Evolutionary conservation across 768 basidiomycete genomes (phyloP).

Genomic region (Hortiboletus campestris): DNA sequence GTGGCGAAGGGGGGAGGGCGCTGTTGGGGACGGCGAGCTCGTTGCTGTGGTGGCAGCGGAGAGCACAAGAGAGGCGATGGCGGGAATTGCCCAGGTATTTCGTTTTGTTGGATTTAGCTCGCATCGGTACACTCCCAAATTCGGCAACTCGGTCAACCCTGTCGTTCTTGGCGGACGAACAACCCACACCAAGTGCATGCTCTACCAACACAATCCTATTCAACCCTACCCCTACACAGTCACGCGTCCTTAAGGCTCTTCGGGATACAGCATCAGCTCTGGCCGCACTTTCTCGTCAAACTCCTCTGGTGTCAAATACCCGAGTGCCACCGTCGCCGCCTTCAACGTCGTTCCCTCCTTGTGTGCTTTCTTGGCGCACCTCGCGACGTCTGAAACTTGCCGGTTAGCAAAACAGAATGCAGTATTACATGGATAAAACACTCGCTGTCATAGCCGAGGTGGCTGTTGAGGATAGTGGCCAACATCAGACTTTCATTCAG

Average conservation of each 20-base stretch:
- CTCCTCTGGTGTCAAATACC: constrained; percentile 83
- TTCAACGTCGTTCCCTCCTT: constrained; percentile 96
- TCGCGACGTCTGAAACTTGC: constrained; percentile 77
- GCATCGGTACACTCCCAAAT: constrained; percentile 34
- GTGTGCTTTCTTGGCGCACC: constrained; percentile 99
- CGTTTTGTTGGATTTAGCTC: constrained; percentile 37
- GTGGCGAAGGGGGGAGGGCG: background rate
- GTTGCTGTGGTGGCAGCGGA: constrained; percentile 20
- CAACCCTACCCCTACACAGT: background rate
- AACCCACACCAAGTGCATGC: background rate
- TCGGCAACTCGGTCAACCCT: constrained; percentile 25
- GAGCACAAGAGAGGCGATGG: constrained; percentile 26
- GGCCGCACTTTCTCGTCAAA: constrained; percentile 94
- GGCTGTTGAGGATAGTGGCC: constrained; percentile 94
- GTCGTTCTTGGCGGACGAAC: constrained; percentile 29
- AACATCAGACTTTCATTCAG: constrained; percentile 97
- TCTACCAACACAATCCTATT: background rate
- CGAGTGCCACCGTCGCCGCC: constrained; percentile 87
- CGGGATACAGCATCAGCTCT: constrained; percentile 85
- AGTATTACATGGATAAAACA: constrained; percentile 15
- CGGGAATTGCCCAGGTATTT: constrained; percentile 34
- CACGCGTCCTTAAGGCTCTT: constrained; percentile 37
- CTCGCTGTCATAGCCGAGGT: constrained; percentile 96
- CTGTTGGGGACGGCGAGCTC: constrained; percentile 8
- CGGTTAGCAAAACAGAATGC: constrained; percentile 7